Evolutionary conservation across 371 early-diverging fungal species (phyloP).

Genomic region (Chytridium lagenaria): DNA sequence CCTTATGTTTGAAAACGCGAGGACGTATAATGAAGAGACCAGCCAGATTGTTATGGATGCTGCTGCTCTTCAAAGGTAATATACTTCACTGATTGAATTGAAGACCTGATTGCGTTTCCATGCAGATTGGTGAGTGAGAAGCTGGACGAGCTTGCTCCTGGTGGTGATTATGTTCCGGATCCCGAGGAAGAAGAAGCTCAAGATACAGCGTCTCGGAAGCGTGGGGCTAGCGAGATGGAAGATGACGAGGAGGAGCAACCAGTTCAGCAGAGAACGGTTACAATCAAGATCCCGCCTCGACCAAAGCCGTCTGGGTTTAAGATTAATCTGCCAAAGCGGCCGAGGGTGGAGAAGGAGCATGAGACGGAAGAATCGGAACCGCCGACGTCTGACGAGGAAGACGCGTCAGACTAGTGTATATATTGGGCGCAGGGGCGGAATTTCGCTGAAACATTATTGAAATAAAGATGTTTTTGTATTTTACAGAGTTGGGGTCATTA

Average conservation of each 20-base stretch:
- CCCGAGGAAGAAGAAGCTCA: neutral
- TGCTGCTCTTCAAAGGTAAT: slow-evolving; percentile 51
- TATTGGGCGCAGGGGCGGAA: no score
- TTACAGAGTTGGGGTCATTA: no score
- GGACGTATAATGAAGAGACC: slow-evolving; percentile 78
- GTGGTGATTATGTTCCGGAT: neutral
- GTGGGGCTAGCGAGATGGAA: slow-evolving; percentile 5
- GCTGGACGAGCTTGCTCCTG: slow-evolving; percentile 10
- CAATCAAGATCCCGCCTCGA: neutral
- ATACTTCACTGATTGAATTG: neutral
- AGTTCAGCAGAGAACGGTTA: neutral
- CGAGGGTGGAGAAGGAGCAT: neutral
- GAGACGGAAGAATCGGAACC: neutral
- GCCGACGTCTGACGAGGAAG: neutral
- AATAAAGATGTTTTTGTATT: no score
- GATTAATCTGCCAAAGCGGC: slow-evolving; percentile 13
- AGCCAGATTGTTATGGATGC: slow-evolving; percentile 80
- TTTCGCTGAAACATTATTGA: no score
- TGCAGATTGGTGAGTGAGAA: neutral
- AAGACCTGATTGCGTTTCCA: neutral
- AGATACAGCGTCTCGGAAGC: neutral
- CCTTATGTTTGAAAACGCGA: slow-evolving; percentile 80
- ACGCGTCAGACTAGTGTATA: no score
- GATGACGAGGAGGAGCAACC: neutral
- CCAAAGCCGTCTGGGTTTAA: neutral